Percentiles rank a stretch among this genome's conserved stretches.
Evolutionary conservation across 495 filamentous ascomycete genomes (phyloP).

Genomic region (Tetracladium setigerum): DNA sequence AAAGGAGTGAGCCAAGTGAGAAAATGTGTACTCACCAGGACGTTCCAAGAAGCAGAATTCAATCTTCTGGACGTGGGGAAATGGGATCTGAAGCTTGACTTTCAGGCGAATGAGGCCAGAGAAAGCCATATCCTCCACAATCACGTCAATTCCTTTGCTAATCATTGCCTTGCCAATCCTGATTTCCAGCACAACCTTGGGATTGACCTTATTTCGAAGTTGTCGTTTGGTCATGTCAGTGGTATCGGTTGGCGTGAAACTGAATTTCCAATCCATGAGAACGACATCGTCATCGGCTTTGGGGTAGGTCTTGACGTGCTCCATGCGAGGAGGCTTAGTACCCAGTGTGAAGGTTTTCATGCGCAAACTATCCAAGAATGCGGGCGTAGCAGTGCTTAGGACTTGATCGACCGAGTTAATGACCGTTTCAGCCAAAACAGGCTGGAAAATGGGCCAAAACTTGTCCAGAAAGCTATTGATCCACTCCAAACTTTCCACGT

Average conservation of each 20-base stretch:
- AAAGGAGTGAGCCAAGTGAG: not conserved
- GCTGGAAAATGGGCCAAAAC: constrained; percentile 98
- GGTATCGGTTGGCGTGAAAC: constrained; percentile 92
- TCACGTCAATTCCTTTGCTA: constrained; percentile 93
- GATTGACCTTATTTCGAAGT: constrained; percentile 90
- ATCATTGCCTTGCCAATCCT: constrained; percentile 89
- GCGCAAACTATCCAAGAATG: constrained; percentile 87
- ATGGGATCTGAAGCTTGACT: constrained; percentile 91
- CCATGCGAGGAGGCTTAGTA: constrained; percentile 89
- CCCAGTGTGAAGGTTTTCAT: constrained; percentile 88
- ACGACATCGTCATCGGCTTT: constrained; percentile 93
- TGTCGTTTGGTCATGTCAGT: constrained; percentile 87
- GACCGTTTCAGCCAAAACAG: constrained; percentile 84
- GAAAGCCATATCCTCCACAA: constrained; percentile 96
- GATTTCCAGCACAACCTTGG: constrained; percentile 91
- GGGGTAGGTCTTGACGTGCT: constrained; percentile 96
- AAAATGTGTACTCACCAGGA: constrained; percentile 21
- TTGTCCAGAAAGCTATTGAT: constrained; percentile 98
- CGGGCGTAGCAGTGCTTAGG: constrained; percentile 80
- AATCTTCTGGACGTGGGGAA: constrained; percentile 88
- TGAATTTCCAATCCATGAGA: constrained; percentile 99
- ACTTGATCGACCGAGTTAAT: constrained; percentile 94
- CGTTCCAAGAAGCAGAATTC: constrained; percentile 80
- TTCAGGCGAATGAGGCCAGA: constrained; percentile 92
- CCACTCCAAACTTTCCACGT: constrained; percentile 93